Conservation (phyloP, 345 rosid genomes). For the Conringia planisiliqua region DNA sequence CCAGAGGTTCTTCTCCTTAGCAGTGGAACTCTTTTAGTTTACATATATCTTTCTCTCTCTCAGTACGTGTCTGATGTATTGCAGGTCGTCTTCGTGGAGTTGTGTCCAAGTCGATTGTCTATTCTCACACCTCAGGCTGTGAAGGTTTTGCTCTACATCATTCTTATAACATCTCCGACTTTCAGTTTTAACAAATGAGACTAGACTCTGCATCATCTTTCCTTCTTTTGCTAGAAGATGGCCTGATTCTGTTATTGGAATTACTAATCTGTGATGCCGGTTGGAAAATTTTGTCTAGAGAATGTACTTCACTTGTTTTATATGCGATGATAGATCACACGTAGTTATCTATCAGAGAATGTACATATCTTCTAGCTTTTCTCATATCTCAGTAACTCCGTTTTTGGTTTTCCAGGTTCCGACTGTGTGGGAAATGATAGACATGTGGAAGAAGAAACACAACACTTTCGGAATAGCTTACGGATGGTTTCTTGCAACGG, state of each 20-base stretch:
- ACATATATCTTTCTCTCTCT: background rate
- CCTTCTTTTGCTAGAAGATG: background rate
- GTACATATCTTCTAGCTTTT: background rate
- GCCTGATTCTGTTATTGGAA: background rate
- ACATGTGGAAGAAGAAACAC: constrained; percentile 79
- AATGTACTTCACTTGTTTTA: background rate
- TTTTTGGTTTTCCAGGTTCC: constrained; percentile 55
- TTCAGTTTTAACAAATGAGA: background rate
- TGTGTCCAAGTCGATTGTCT: constrained; percentile 77
- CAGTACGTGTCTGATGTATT: background rate
- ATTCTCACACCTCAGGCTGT: constrained; percentile 66
- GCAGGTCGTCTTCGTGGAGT: constrained; percentile 86
- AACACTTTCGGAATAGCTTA: constrained; percentile 78
- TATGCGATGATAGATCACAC: background rate
- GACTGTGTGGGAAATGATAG: constrained; percentile 71
- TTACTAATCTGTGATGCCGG: background rate
- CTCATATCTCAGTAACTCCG: background rate
- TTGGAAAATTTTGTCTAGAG: background rate
- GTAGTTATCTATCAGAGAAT: background rate
- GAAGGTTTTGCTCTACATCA: constrained; percentile 47
- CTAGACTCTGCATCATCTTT: background rate
- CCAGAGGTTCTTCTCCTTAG: constrained; percentile 64
- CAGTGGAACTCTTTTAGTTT: background rate
- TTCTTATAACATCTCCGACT: background rate
- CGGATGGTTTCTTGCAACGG: constrained; percentile 91